Conservation (phyloP, 169 alveolate species). For the Plasmodium berghei region DNA sequence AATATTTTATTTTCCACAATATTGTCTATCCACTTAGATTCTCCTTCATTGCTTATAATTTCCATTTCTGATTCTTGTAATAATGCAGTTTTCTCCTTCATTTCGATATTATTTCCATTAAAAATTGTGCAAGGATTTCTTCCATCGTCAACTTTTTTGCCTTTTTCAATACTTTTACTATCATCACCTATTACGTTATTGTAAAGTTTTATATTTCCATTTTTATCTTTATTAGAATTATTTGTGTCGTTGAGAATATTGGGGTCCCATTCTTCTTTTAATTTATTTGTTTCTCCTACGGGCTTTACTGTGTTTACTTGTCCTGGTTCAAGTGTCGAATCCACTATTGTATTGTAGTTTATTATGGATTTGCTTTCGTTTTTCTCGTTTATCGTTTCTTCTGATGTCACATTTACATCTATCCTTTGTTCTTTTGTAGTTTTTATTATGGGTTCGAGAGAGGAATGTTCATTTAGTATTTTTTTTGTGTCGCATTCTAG, state of each 20-base stretch:
- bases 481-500: neutral
- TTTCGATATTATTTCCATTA: neutral
- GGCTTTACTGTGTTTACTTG: neutral
- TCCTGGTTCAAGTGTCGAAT: neutral
- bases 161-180: too few relatives aligned
- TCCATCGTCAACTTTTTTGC: neutral
- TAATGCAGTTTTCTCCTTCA: neutral
- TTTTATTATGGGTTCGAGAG: too few relatives aligned
- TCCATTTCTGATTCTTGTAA: constrained; percentile 47
- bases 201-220: neutral
- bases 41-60: constrained; percentile 23
- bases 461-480: neutral
- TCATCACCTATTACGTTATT: neutral
- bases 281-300: neutral
- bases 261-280: neutral
- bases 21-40: constrained; percentile 21
- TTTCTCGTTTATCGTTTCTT: too few relatives aligned
- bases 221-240: neutral
- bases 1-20: constrained; percentile 35
- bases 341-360: too few relatives aligned
- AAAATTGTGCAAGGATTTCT: neutral
- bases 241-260: neutral
- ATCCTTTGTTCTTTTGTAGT: too few relatives aligned
- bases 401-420: too few relatives aligned
- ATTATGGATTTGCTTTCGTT: too few relatives aligned